Evolutionary conservation across 75 land plant genomes (phyloP), one percentile per base, ranked within the genome.

Genomic region (Pinus tabuliformis): DNA sequence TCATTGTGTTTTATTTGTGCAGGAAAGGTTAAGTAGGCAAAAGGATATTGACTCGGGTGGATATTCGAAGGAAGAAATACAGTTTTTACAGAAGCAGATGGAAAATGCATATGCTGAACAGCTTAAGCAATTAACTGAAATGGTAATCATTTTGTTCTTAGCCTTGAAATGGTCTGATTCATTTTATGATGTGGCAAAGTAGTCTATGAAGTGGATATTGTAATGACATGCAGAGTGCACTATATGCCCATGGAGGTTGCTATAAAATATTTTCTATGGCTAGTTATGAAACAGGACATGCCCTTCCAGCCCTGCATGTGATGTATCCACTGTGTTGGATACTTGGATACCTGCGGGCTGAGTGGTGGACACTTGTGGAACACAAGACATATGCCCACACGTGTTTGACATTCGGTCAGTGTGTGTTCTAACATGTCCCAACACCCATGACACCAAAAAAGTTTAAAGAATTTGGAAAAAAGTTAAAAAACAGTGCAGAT

Each of bases 101-200:
- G 72, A 80, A 65, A 33, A 62, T 8, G 37, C 80, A 15, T 80
- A 77, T 58, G 73, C 72, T n/a, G 80, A 80, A 54, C 73, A 80
- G 64, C 81, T 80, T 37, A 77, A 80, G 24, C 80, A 80, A 56
- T 76, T 80, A 21, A 77, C 59, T 33, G 54, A 62, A 21, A 80
- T 80, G 82, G 82, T 80, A 79, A 59, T 62, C 20, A 21, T 66
- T 20, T 26, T 15, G 37, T 45, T 26, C 66, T 63, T 28, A 14
- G 39, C 66, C 66, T 63, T 26, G 17, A 63, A 26, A 15, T 28
- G 28, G 16, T 63, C 16, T 63, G 37, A 6, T 63, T 16, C 28
- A 15, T 30, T 36, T 30, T 30, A 1, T 5, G 13, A 30, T 63
- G 5, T 30, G 66, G 17, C 5, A 14, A 63, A 63, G 15, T 63